Conservation (phyloP, 495 filamentous ascomycete genomes). For the Hyaloscypha variabilis region DNA sequence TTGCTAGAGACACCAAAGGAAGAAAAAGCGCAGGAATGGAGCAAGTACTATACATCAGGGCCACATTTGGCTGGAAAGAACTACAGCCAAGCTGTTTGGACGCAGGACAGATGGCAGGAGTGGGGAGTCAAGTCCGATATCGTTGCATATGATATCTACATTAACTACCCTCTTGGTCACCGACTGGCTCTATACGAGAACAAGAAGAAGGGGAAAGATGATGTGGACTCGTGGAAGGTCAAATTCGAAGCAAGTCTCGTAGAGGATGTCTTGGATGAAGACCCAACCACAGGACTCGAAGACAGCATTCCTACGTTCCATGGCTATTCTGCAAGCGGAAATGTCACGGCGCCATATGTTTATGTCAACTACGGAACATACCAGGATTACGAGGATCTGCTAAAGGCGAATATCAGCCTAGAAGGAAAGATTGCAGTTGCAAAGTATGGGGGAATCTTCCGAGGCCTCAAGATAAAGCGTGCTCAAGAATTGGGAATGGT, state of each 20-base stretch:
- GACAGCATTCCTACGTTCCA: constrained; percentile 92
- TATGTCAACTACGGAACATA: constrained; percentile 91
- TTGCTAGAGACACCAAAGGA: constrained; percentile 72
- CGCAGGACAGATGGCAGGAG: constrained; percentile 79
- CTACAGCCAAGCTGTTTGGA: constrained; percentile 76
- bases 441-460: constrained; percentile 85
- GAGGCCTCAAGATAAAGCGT: constrained; percentile 90
- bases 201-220: constrained; percentile 33
- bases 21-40: constrained; percentile 77
- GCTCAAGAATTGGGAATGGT: constrained; percentile 93
- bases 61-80: constrained; percentile 91
- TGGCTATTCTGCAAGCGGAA: constrained; percentile 89
- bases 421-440: constrained; percentile 84
- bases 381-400: constrained; percentile 81
- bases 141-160: constrained; percentile 82
- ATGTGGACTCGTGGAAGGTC: constrained; percentile 54
- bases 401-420: constrained; percentile 73
- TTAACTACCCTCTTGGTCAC: constrained; percentile 87
- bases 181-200: constrained; percentile 72
- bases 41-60: constrained; percentile 85
- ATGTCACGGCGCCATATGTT: constrained; percentile 78
- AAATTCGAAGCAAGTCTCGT: constrained; percentile 79
- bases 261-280: constrained; percentile 86
- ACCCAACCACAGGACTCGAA: constrained; percentile 70
- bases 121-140: constrained; percentile 76